phyloP scores from a whole-genome alignment of 2,329 filamentous ascomycete genomes.

The Aspergillus awamori region DNA sequence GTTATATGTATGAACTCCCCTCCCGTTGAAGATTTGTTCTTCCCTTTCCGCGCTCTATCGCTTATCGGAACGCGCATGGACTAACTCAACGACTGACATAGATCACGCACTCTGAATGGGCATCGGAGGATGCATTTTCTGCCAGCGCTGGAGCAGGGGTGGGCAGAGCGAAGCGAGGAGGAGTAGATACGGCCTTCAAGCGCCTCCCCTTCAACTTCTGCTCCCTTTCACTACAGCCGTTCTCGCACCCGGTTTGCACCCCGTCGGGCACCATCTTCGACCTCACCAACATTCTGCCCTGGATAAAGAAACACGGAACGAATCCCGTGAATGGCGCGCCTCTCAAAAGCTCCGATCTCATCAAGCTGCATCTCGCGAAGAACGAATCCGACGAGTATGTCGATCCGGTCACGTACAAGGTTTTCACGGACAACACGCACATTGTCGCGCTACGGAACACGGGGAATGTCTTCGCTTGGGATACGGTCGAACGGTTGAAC shows the following conservation, averaged over 20 bases:
- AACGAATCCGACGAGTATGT: constrained; percentile 91
- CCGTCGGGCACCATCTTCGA: constrained; percentile 87
- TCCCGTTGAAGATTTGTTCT: background rate
- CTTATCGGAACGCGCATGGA: constrained; percentile 21
- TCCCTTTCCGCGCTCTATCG: constrained; percentile 2
- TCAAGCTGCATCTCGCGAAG: constrained; percentile 87
- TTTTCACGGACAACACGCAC: constrained; percentile 97
- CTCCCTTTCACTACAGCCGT: constrained; percentile 92
- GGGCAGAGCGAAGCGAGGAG: constrained; percentile 56
- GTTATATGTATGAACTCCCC: constrained; percentile 46
- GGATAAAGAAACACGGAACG: constrained; percentile 90
- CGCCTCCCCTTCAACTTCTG: constrained; percentile 98
- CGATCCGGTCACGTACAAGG: constrained; percentile 95
- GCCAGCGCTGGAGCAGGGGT: constrained; percentile 73
- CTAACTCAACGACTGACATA: constrained; percentile 32
- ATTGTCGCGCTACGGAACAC: constrained; percentile 84
- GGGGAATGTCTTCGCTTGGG: constrained; percentile 95
- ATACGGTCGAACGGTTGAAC: constrained; percentile 93
- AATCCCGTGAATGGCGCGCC: constrained; percentile 86
- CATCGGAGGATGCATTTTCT: constrained; percentile 83
- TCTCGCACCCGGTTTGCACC: constrained; percentile 92
- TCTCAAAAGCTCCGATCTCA: constrained; percentile 77
- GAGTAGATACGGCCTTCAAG: constrained; percentile 70
- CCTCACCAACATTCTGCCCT: constrained; percentile 87
- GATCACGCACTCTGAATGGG: constrained; percentile 99